phyloP scores from a whole-genome alignment of 208 protist species.

The Leishmania aethiopica region DNA sequence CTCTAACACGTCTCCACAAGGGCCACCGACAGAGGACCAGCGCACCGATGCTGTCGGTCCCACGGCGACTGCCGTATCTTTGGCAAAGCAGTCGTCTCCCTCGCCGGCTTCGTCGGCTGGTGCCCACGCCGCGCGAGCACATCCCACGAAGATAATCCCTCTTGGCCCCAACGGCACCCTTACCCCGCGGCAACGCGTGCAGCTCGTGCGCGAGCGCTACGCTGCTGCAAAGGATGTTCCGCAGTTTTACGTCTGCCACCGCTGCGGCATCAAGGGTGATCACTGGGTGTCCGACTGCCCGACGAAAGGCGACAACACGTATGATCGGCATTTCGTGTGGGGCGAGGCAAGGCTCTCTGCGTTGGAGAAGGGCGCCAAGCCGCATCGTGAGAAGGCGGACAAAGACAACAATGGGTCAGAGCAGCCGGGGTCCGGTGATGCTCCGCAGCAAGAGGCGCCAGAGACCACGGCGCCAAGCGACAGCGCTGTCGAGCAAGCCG shows the following conservation, averaged over 20 bases:
- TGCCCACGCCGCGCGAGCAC: slow-evolving; percentile 6
- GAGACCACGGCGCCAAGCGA: background rate
- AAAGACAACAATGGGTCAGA: background rate
- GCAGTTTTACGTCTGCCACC: slow-evolving; percentile 83
- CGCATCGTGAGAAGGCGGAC: background rate
- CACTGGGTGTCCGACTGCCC: slow-evolving; percentile 84
- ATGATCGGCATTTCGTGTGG: slow-evolving; percentile 71
- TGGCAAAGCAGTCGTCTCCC: background rate
- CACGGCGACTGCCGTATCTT: background rate
- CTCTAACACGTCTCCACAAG: background rate
- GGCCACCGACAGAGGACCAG: background rate
- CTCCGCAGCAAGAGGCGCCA: background rate
- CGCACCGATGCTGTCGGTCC: background rate
- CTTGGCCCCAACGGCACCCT: slow-evolving; percentile 71
- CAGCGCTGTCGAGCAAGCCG: background rate
- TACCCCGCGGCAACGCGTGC: slow-evolving; percentile 63
- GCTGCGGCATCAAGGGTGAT: slow-evolving; percentile 74
- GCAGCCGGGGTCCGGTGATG: background rate
- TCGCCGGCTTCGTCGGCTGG: background rate
- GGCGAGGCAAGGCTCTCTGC: slow-evolving; percentile 58
- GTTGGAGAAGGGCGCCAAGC: slow-evolving; percentile 3
- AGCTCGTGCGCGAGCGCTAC: slow-evolving; percentile 74
- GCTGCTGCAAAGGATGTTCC: slow-evolving; percentile 59
- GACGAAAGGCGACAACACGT: slow-evolving; percentile 57
- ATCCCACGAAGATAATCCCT: slow-evolving; percentile 50